Evolutionary conservation across 805 yeast species (phyloP).

Genomic region (Lipomyces spencermartinsiae): DNA sequence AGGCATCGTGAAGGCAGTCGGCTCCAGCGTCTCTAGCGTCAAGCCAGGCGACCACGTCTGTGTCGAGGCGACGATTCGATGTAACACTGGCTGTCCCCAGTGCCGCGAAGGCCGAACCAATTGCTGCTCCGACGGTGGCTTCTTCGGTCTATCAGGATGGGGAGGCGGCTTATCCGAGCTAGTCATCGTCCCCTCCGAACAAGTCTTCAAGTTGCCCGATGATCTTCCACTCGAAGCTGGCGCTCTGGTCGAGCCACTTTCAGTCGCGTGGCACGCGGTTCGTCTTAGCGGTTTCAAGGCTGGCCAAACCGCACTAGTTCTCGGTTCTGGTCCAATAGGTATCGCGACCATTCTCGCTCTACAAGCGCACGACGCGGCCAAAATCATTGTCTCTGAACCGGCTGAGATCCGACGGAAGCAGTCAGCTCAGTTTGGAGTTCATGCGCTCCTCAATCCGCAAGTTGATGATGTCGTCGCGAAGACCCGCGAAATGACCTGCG

Average conservation of each 20-base stretch:
- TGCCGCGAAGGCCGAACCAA: slow-evolving; percentile 60
- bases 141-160: slow-evolving; percentile 62
- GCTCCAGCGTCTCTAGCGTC: slow-evolving; percentile 53
- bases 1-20: slow-evolving; percentile 55
- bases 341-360: slow-evolving; percentile 58
- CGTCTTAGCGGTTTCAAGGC: slow-evolving; percentile 49
- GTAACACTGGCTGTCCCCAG: slow-evolving; percentile 55
- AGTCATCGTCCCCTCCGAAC: slow-evolving; percentile 52
- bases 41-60: slow-evolving; percentile 65
- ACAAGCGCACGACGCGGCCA: slow-evolving; percentile 53
- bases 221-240: slow-evolving; percentile 53
- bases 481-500: slow-evolving; percentile 47
- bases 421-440: slow-evolving; percentile 48
- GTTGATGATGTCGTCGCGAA: slow-evolving; percentile 49
- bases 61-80: slow-evolving; percentile 67
- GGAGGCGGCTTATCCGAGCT: slow-evolving; percentile 64
- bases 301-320: slow-evolving; percentile 57
- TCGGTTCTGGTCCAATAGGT: slow-evolving; percentile 65
- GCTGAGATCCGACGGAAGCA: slow-evolving; percentile 53
- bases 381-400: slow-evolving; percentile 59
- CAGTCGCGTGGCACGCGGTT: slow-evolving; percentile 68
- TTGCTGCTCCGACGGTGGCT: slow-evolving; percentile 56
- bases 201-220: slow-evolving; percentile 52
- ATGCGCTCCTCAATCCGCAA: slow-evolving; percentile 56
- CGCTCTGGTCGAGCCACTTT: slow-evolving; percentile 63